Conservation (phyloP, 257 asterid species). For the Solanum habrochaites region DNA sequence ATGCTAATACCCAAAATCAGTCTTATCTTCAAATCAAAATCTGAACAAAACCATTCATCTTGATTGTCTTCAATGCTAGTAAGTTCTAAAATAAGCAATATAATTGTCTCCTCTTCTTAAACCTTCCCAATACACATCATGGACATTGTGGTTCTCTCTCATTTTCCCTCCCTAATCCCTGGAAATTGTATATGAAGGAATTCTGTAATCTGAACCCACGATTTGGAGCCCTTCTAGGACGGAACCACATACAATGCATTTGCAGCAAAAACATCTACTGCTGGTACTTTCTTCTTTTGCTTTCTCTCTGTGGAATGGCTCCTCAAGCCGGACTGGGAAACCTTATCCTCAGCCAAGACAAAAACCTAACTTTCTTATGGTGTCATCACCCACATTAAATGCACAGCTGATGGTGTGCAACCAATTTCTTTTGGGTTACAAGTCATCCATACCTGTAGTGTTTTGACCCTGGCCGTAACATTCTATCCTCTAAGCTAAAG, state of each 20-base stretch:
- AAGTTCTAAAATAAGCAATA: constrained; percentile 37
- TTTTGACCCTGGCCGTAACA: constrained; percentile 29
- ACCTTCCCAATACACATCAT: constrained; percentile 40
- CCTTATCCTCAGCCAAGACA: constrained; percentile 72
- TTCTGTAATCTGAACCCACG: constrained; percentile 15
- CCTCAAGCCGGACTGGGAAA: constrained; percentile 44
- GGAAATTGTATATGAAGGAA: constrained; percentile 52
- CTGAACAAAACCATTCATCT: constrained; percentile 65
- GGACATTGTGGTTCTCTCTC: constrained; percentile 46
- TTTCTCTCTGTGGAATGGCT: constrained; percentile 52
- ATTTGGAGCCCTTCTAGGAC: constrained; percentile 37
- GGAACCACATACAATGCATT: constrained; percentile 40
- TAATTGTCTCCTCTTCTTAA: constrained; percentile 40
- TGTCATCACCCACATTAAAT: constrained; percentile 60
- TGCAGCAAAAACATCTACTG: constrained; percentile 21
- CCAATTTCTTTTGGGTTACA: constrained; percentile 91
- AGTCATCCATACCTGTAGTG: constrained; percentile 62
- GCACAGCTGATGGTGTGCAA: constrained; percentile 68
- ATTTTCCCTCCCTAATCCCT: constrained; percentile 31
- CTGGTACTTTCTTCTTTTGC: constrained; percentile 37
- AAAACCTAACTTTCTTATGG: constrained; percentile 64
- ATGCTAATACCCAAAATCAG: background rate
- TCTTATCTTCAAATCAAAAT: background rate
- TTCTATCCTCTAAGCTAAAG: constrained; percentile 52
- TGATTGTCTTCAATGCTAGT: constrained; percentile 79